Evolutionary conservation across 2,329 filamentous ascomycete genomes (phyloP).

Genomic region (Aspergillus sp.): DNA sequence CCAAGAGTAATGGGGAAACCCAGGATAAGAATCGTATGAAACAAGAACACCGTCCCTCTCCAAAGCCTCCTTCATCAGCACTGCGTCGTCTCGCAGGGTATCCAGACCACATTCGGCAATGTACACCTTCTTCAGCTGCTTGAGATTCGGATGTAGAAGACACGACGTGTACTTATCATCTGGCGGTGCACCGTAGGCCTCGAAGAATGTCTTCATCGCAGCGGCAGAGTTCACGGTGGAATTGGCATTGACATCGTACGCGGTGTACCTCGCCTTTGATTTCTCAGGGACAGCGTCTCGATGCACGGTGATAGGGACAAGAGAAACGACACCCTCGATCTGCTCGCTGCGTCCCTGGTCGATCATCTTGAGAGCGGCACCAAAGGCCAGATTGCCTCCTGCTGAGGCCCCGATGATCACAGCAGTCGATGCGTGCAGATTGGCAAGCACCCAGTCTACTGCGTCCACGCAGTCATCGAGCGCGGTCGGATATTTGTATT

Average conservation of each 20-base stretch:
- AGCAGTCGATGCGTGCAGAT: slow-evolving; percentile 22
- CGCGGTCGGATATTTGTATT: slow-evolving; percentile 13
- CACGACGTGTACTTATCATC: slow-evolving; percentile 3
- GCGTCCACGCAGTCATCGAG: slow-evolving; percentile 15
- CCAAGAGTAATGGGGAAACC: slow-evolving; percentile 2
- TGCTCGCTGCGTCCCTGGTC: slow-evolving; percentile 34
- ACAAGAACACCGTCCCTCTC: neutral
- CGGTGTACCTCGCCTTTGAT: slow-evolving; percentile 34
- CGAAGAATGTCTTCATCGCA: slow-evolving; percentile 38
- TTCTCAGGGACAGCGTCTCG: slow-evolving; percentile 36
- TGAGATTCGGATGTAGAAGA: slow-evolving; percentile 9
- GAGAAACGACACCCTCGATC: slow-evolving; percentile 40
- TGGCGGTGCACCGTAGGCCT: slow-evolving; percentile 6
- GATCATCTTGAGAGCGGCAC: slow-evolving; percentile 37
- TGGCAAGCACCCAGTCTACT: slow-evolving; percentile 8
- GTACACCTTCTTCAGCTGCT: slow-evolving; percentile 14
- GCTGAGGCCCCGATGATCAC: slow-evolving; percentile 41
- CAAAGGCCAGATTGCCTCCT: slow-evolving; percentile 40
- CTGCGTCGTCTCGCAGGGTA: slow-evolving; percentile 12
- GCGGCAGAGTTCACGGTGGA: slow-evolving; percentile 36
- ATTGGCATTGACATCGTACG: slow-evolving; percentile 37
- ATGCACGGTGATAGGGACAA: slow-evolving; percentile 40
- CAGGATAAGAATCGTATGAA: neutral
- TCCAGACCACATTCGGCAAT: slow-evolving; percentile 12
- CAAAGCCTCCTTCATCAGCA: neutral